These are phyloP conservation scores for Termitomyces sp. DNA, from an alignment of 768 basidiomycete genomes.

Conservation along the genomic window DNA sequence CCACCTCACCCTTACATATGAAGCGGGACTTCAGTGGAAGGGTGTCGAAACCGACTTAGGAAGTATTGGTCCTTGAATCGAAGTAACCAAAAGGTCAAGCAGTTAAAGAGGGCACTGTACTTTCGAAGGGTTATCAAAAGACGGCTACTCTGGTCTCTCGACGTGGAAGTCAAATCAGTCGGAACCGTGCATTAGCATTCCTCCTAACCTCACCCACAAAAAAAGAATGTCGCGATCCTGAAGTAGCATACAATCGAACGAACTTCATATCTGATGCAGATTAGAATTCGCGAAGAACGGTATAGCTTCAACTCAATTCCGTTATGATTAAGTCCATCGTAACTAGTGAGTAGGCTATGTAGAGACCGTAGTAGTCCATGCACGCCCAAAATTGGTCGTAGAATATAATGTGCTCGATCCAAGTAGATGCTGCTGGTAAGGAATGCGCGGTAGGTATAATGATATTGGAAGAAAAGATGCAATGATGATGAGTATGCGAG, in stretches of 20 bases:
- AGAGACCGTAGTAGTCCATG: background rate
- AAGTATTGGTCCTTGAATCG: too few relatives aligned
- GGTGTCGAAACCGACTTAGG: too few relatives aligned
- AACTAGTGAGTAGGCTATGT: background rate
- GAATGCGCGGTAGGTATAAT: background rate
- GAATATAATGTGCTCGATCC: background rate
- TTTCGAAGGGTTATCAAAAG: too few relatives aligned
- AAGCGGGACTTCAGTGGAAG: too few relatives aligned
- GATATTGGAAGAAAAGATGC: background rate
- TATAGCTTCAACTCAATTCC: background rate
- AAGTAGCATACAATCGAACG: background rate
- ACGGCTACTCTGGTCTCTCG: too few relatives aligned
- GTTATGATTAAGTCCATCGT: background rate
- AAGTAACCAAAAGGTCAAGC: too few relatives aligned
- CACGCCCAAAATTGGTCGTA: background rate
- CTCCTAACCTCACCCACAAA: too few relatives aligned
- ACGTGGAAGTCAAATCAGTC: too few relatives aligned
- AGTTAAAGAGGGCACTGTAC: too few relatives aligned
- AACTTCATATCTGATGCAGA: background rate
- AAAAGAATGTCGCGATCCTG: background rate
- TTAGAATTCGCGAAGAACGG: background rate
- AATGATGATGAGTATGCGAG: background rate
- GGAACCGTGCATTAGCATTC: too few relatives aligned
- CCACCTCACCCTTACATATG: too few relatives aligned
- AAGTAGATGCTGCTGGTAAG: background rate